Conservation (phyloP, 1,284 basidiomycete species). For the Tetrapyrgos nigripes region DNA sequence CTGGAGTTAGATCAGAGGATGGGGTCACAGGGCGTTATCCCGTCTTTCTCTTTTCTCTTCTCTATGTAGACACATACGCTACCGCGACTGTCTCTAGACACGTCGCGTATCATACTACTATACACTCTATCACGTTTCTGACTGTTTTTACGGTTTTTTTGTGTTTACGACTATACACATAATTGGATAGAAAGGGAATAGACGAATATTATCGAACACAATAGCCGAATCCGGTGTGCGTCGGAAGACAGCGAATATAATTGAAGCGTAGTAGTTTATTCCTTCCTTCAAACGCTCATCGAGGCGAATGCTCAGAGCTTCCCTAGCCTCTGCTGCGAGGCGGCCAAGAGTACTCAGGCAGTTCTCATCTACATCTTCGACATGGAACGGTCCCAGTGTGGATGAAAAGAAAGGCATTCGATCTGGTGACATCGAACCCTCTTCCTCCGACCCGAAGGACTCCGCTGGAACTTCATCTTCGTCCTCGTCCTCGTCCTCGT, state of each 20-base stretch:
- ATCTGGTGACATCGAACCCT: neutral
- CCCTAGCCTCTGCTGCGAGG: slow-evolving; percentile 1
- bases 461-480: neutral
- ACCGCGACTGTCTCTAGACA: neutral
- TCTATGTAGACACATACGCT: neutral
- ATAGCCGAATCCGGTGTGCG: neutral
- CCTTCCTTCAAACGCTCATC: neutral
- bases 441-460: neutral
- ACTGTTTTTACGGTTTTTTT: neutral
- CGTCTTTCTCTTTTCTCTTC: neutral
- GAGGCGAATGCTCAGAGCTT: slow-evolving; percentile 11
- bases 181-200: slow-evolving; percentile 2
- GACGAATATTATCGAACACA: neutral
- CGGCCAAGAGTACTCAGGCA: slow-evolving; percentile 4
- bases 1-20: slow-evolving; percentile 64
- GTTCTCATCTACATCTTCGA: neutral
- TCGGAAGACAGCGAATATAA: too few relatives aligned
- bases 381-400: neutral
- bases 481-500: slow-evolving; percentile 1
- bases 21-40: neutral
- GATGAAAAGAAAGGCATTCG: neutral
- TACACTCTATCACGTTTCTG: neutral
- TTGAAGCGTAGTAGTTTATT: neutral
- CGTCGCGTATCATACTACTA: neutral
- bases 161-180: neutral